phyloP scores from a whole-genome alignment of 1,284 basidiomycete species.

The Phlebopus sp. region DNA sequence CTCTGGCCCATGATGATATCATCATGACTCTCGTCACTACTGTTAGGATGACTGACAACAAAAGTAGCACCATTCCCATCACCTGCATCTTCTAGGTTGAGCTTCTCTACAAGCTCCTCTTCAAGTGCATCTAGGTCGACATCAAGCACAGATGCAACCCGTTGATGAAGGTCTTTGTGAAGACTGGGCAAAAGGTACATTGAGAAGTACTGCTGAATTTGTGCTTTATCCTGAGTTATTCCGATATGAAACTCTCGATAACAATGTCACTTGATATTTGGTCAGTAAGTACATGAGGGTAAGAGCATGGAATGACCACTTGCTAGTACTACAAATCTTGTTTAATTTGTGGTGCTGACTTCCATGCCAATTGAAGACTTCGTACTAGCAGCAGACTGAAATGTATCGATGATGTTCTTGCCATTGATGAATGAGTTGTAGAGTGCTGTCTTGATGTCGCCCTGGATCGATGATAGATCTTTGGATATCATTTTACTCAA shows the following conservation, averaged over 20 bases:
- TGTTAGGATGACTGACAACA: too few species aligned
- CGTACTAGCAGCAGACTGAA: neutral
- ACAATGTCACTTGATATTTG: neutral
- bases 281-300: neutral
- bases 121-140: neutral
- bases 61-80: neutral
- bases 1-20: neutral
- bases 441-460: neutral
- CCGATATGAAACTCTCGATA: slow-evolving; percentile 1
- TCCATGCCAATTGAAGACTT: neutral
- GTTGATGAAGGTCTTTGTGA: neutral
- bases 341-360: neutral
- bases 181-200: neutral
- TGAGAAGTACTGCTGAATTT: neutral
- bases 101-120: neutral
- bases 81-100: neutral
- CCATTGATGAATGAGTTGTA: neutral
- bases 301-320: neutral
- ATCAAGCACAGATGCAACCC: neutral
- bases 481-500: neutral
- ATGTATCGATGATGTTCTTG: slow-evolving; percentile 3
- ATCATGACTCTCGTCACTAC: too few species aligned
- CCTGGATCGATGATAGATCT: neutral
- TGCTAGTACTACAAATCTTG: slow-evolving; percentile 1
- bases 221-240: neutral